A percentile compares a stretch with the other conserved stretches of the same genome.
Conservation (phyloP, 805 yeast genomes). For the Zygotorulaspora danielsina region DNA sequence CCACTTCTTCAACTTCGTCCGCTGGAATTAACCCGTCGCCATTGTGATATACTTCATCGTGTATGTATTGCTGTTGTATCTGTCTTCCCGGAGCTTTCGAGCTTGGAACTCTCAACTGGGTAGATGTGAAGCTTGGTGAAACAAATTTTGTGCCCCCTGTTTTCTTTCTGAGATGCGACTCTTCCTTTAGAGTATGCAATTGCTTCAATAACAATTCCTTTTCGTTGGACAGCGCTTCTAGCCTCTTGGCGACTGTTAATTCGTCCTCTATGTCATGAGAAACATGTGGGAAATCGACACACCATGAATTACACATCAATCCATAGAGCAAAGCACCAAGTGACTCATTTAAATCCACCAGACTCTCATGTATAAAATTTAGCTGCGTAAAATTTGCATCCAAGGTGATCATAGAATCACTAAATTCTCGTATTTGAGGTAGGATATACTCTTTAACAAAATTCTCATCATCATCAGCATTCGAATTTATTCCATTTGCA, state of each 20-base stretch:
- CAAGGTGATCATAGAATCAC: slow-evolving; percentile 51
- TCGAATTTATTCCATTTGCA: slow-evolving; percentile 10
- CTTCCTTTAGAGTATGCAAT: slow-evolving; percentile 8
- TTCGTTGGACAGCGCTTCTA: slow-evolving; percentile 22
- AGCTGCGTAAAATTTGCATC: slow-evolving; percentile 56
- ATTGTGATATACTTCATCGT: too few relatives aligned
- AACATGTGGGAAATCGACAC: slow-evolving; percentile 58
- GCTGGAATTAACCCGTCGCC: too few relatives aligned
- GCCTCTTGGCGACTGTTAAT: slow-evolving; percentile 17
- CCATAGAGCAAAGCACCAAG: slow-evolving; percentile 76
- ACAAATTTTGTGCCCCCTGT: slow-evolving; percentile 3
- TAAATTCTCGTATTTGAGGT: slow-evolving; percentile 43
- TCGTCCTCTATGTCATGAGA: slow-evolving; percentile 30
- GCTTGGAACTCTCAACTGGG: slow-evolving; percentile 7
- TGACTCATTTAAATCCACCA: slow-evolving; percentile 69
- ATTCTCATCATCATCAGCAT: slow-evolving; percentile 15
- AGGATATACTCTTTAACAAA: slow-evolving; percentile 36
- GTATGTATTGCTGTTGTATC: not conserved
- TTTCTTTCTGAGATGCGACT: not conserved
- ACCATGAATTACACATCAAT: slow-evolving; percentile 79
- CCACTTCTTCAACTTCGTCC: slow-evolving; percentile 9
- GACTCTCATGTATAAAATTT: slow-evolving; percentile 54
- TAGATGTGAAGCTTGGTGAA: slow-evolving; percentile 15
- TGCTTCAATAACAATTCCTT: slow-evolving; percentile 16
- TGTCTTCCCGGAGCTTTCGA: slow-evolving; percentile 3